These are phyloP conservation scores for Ophiostoma piceae DNA, from an alignment of 2,329 filamentous ascomycete genomes.

Conservation along the genomic window DNA sequence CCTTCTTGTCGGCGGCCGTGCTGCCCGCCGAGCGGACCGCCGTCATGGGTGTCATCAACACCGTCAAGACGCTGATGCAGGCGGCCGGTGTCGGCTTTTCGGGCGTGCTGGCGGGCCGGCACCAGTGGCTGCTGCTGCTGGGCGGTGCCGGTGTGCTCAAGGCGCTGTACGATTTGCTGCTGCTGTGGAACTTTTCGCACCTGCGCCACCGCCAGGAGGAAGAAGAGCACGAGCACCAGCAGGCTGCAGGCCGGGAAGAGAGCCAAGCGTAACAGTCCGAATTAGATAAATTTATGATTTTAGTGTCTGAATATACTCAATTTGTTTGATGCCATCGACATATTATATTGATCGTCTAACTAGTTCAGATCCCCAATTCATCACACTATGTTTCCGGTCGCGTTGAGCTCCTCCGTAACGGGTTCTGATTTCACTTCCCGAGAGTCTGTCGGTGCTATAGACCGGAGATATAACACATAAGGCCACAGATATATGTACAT, in stretches of 20 bases:
- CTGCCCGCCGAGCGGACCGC: slow-evolving; percentile 62
- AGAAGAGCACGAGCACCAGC: background rate
- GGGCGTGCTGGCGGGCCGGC: slow-evolving; percentile 51
- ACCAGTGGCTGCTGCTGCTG: slow-evolving; percentile 25
- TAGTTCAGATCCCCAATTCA: no score
- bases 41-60: slow-evolving; percentile 65
- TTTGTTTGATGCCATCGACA: no score
- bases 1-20: slow-evolving; percentile 63
- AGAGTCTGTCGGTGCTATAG: no score
- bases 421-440: no score
- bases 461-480: no score
- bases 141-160: slow-evolving; percentile 27
- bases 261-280: background rate
- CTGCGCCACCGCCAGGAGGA: background rate
- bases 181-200: slow-evolving; percentile 35
- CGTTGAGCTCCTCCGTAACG: no score
- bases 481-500: background rate
- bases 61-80: slow-evolving; percentile 60
- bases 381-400: no score
- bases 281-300: no score
- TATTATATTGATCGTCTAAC: no score
- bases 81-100: slow-evolving; percentile 59
- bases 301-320: no score
- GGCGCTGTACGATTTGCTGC: slow-evolving; percentile 26
- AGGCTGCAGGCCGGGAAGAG: background rate